phyloP scores from a whole-genome alignment of 495 filamentous ascomycete genomes.

The Penicillium roqueforti region DNA sequence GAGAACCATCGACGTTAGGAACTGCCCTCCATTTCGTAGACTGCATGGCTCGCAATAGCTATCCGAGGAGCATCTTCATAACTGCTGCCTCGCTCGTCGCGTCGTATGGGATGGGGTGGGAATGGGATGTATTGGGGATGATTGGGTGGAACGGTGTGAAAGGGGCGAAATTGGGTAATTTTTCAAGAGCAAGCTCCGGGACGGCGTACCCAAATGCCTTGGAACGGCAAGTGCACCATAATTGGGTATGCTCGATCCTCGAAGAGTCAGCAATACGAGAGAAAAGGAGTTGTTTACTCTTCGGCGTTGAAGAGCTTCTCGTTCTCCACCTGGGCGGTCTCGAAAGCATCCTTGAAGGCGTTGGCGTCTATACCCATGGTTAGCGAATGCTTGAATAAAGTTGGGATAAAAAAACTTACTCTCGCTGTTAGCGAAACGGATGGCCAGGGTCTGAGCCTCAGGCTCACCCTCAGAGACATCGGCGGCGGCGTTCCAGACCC shows the following conservation, averaged over 20 bases:
- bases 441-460: constrained; percentile 92
- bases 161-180: constrained; percentile 15
- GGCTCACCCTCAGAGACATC: constrained; percentile 98
- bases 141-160: constrained; percentile 12
- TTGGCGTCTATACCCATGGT: constrained; percentile 71
- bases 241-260: constrained; percentile 3
- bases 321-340: constrained; percentile 97
- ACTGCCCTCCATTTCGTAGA: constrained; percentile 26
- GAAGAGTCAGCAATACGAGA: background rate
- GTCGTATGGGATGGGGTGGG: constrained; percentile 19
- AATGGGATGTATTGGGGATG: constrained; percentile 10
- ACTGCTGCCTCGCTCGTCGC: constrained; percentile 27
- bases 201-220: constrained; percentile 12
- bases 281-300: constrained; percentile 28
- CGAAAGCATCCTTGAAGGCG: constrained; percentile 94
- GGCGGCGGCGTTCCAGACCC: constrained; percentile 98
- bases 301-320: constrained; percentile 67
- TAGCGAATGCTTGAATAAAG: constrained; percentile 4
- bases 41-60: constrained; percentile 29
- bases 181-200: constrained; percentile 19
- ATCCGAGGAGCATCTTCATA: constrained; percentile 32
- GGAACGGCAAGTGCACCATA: constrained; percentile 8
- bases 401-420: constrained; percentile 57
- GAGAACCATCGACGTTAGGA: constrained; percentile 24
- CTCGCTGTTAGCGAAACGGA: constrained; percentile 96